Evolutionary conservation across 495 filamentous ascomycete species (phyloP).

Genomic region (Hyaloscypha bicolor): DNA sequence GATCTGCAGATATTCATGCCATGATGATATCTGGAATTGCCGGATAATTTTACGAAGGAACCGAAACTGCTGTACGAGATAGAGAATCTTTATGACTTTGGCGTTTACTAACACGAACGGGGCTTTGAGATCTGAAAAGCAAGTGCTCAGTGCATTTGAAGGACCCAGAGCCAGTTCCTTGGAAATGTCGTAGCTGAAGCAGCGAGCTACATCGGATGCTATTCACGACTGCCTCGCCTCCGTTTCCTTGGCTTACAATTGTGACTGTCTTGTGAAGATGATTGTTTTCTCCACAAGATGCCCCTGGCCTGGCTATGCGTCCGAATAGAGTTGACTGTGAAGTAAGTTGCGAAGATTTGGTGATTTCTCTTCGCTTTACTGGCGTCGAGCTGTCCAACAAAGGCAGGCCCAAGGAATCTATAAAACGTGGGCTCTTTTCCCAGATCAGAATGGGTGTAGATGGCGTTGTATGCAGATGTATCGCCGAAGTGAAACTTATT

Average conservation of each 20-base stretch:
- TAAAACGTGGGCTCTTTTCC: slow-evolving; percentile 1
- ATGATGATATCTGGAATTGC: too few relatives aligned
- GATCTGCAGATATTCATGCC: too few relatives aligned
- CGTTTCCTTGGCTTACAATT: too few relatives aligned
- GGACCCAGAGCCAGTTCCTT: not conserved
- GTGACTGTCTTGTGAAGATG: not conserved
- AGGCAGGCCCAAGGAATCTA: not conserved
- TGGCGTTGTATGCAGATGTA: not conserved
- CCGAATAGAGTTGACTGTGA: not conserved
- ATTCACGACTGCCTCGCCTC: not conserved
- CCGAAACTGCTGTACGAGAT: too few relatives aligned
- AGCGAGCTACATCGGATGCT: not conserved
- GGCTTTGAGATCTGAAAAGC: not conserved
- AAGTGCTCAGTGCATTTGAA: not conserved
- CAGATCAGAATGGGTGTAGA: slow-evolving; percentile 2
- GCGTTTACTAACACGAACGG: not conserved
- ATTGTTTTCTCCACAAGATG: not conserved
- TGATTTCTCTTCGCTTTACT: not conserved
- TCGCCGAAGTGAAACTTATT: not conserved
- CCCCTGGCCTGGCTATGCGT: not conserved
- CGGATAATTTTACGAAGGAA: too few relatives aligned
- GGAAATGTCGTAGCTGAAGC: not conserved
- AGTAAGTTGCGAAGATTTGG: not conserved
- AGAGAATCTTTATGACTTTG: too few relatives aligned
- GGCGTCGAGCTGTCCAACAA: not conserved